These are phyloP conservation scores for Escovopsis sp. DNA, from an alignment of 2,329 filamentous ascomycete genomes.

Conservation along the genomic window DNA sequence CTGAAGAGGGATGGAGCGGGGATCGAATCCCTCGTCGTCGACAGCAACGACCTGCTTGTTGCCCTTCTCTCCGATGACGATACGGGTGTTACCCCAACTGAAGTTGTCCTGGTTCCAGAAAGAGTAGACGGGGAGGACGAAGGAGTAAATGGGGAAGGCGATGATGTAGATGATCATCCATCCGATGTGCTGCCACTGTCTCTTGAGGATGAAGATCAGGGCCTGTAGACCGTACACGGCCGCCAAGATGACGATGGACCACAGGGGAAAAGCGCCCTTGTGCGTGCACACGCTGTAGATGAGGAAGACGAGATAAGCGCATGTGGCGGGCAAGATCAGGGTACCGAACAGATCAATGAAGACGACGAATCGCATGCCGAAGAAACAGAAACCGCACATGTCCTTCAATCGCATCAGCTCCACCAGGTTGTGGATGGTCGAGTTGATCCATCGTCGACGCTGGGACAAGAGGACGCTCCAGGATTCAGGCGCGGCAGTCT, in stretches of 20 bases:
- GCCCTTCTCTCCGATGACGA: conserved; percentile 90
- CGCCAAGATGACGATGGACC: conserved; percentile 80
- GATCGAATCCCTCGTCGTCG: conserved; percentile 76
- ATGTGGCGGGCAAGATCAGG: conserved; percentile 79
- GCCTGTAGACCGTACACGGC: conserved; percentile 92
- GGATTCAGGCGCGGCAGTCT: conserved; percentile 83
- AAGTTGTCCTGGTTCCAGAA: conserved; percentile 99
- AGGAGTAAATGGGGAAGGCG: conserved; percentile 89
- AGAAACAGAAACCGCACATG: conserved; percentile 97
- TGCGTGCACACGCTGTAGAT: conserved; percentile 62
- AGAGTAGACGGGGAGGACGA: conserved; percentile 83
- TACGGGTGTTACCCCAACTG: conserved; percentile 94
- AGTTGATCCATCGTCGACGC: conserved; percentile 98
- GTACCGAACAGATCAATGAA: conserved; percentile 90
- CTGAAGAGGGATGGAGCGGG: conserved; percentile 82
- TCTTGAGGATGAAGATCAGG: conserved; percentile 88
- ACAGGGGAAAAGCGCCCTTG: conserved; percentile 63
- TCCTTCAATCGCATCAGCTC: conserved; percentile 85
- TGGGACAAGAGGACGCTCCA: conserved; percentile 95
- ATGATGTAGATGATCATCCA: conserved; percentile 99
- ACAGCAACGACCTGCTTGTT: conserved; percentile 80
- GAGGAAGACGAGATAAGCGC: conserved; percentile 72
- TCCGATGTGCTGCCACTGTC: conserved; percentile 95
- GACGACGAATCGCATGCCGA: conserved; percentile 94
- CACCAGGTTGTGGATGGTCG: conserved; percentile 88